These are phyloP conservation scores for Carex kokanica DNA, from an alignment of 176 grass and related monocot genomes.

Conservation along the genomic window DNA sequence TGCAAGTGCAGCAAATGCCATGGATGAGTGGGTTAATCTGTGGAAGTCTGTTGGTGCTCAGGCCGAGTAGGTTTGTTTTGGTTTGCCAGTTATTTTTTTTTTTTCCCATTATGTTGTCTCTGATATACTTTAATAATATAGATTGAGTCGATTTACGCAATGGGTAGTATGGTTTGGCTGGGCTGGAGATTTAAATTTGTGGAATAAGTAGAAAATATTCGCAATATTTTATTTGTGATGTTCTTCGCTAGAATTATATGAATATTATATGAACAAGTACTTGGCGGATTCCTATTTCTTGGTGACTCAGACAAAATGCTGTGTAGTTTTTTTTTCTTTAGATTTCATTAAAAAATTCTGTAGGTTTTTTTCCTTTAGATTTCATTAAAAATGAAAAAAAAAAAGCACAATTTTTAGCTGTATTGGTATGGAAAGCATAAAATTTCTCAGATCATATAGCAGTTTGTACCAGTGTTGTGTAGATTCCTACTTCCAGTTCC, in stretches of 20 bases:
- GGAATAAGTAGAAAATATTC: not conserved
- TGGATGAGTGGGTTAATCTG: slow-evolving; percentile 79
- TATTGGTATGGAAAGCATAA: no score
- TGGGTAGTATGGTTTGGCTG: not conserved
- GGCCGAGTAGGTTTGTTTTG: slow-evolving; percentile 24
- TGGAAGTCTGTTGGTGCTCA: slow-evolving; percentile 63
- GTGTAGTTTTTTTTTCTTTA: no score
- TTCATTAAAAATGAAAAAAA: not conserved
- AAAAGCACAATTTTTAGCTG: no score
- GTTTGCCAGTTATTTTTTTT: not conserved
- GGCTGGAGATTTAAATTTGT: not conserved
- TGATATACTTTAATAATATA: not conserved
- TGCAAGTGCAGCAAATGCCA: slow-evolving; percentile 52
- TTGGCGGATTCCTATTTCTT: not conserved
- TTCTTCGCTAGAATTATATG: not conserved
- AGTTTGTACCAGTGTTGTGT: not conserved
- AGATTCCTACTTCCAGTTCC: not conserved
- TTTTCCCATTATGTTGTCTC: not conserved
- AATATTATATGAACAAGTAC: not conserved
- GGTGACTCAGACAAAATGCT: not conserved
- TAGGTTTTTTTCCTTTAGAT: not conserved
- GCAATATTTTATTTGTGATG: not conserved
- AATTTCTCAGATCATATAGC: not conserved
- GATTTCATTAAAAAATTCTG: no score
- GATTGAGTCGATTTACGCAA: not conserved